Percentiles rank a stretch among this genome's conserved stretches.
These are phyloP conservation scores for Arbutus unedo DNA, from an alignment of 148 eudicot species.

Conservation along the genomic window DNA sequence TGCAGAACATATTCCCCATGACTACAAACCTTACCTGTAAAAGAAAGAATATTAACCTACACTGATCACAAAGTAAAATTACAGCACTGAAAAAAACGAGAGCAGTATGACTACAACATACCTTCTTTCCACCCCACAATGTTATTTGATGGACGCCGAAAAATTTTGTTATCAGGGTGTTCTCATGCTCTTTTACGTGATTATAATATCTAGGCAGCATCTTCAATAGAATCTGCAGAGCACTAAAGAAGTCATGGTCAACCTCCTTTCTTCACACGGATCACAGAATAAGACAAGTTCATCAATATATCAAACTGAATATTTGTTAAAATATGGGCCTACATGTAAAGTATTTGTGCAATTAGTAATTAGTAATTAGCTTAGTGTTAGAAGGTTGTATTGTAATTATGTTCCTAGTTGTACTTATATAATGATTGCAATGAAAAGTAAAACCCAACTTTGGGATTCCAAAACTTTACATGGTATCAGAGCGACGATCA, in stretches of 20 bases:
- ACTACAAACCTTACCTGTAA: constrained; percentile 87
- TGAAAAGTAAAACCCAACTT: too few relatives aligned
- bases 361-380: too few relatives aligned
- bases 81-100: background rate
- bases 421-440: too few relatives aligned
- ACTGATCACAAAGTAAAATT: background rate
- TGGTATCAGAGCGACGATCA: too few relatives aligned
- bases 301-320: background rate
- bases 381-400: too few relatives aligned
- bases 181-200: constrained; percentile 54
- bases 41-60: constrained; percentile 11
- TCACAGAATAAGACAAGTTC: background rate
- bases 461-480: too few relatives aligned
- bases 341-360: too few relatives aligned
- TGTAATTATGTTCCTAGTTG: too few relatives aligned
- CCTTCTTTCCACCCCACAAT: constrained; percentile 69
- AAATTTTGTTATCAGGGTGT: constrained; percentile 86
- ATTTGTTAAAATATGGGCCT: too few relatives aligned
- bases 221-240: constrained; percentile 58
- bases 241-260: constrained; percentile 3
- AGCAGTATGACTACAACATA: constrained; percentile 25
- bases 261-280: background rate
- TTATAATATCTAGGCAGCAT: constrained; percentile 63
- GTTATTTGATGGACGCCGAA: constrained; percentile 82
- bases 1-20: constrained; percentile 97